A percentile compares a stretch with the other conserved stretches of the same genome.
Conservation (phyloP, 495 filamentous ascomycete species). For the Oidiodendron maius region DNA sequence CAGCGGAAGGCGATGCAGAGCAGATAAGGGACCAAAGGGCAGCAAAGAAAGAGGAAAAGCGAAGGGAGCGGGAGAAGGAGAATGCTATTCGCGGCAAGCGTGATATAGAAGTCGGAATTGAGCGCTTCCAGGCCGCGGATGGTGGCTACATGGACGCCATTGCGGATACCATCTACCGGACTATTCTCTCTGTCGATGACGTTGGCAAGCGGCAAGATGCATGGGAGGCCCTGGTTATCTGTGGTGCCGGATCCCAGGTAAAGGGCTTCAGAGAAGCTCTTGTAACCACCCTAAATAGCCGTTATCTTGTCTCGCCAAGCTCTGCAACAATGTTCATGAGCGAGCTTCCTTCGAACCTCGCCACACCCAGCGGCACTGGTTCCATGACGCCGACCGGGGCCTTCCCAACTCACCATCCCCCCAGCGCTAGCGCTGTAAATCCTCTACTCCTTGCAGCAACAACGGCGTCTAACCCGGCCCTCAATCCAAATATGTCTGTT, state of each 20-base stretch:
- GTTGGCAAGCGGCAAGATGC: constrained; percentile 72
- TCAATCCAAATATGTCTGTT: constrained; percentile 30
- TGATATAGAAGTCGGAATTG: constrained; percentile 80
- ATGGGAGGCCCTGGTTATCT: constrained; percentile 85
- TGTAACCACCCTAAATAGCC: constrained; percentile 66
- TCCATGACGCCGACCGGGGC: constrained; percentile 76
- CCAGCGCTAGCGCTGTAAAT: constrained; percentile 61
- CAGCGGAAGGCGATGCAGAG: constrained; percentile 20
- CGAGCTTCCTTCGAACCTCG: constrained; percentile 85
- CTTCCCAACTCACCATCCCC: constrained; percentile 44
- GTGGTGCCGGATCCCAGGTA: constrained; percentile 82
- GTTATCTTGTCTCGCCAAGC: constrained; percentile 85
- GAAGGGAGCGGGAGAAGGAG: constrained; percentile 35
- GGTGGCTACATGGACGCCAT: constrained; percentile 71
- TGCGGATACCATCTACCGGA: constrained; percentile 73
- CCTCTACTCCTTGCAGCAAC: constrained; percentile 91
- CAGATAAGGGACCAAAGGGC: constrained; percentile 14
- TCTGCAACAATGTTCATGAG: constrained; percentile 93
- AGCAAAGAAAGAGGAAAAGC: constrained; percentile 26
- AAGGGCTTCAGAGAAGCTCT: constrained; percentile 88
- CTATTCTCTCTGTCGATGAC: constrained; percentile 72
- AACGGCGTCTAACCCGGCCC: constrained; percentile 54
- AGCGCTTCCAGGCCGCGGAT: constrained; percentile 78
- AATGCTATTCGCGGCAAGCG: constrained; percentile 43
- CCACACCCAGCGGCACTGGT: constrained; percentile 84